Conservation (phyloP, 306 rosid species). For the Cicer yamashitae region DNA sequence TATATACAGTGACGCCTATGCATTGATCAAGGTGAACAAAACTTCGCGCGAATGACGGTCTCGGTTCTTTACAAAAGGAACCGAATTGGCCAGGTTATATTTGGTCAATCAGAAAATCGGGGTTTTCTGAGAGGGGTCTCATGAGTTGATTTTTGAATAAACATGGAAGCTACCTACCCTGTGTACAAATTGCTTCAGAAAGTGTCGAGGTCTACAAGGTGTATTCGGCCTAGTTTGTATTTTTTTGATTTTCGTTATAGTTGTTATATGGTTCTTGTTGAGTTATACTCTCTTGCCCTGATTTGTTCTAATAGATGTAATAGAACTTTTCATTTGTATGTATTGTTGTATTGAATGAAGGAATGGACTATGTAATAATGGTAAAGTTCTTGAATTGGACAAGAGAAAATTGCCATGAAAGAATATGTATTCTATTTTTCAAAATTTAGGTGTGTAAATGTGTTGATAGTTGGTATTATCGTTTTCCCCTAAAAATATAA, state of each 20-base stretch:
- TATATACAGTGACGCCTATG: conserved; percentile 84
- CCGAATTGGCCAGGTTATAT: conserved; percentile 26
- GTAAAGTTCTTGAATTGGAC: conserved; percentile 31
- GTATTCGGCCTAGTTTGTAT: conserved; percentile 45
- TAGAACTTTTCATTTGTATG: conserved; percentile 40
- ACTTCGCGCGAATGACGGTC: conserved; percentile 52
- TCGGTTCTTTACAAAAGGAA: conserved; percentile 38
- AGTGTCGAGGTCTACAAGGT: conserved; percentile 45
- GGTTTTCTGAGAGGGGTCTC: conserved; percentile 56
- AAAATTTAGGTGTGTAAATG: neutral
- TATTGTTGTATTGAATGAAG: conserved; percentile 37
- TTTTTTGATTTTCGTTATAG: conserved; percentile 28
- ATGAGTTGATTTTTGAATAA: conserved; percentile 50
- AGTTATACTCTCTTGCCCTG: conserved; percentile 41
- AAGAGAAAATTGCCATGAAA: too few species aligned
- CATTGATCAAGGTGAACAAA: conserved; percentile 68
- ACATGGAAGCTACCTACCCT: conserved; percentile 36
- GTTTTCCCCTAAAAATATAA: neutral
- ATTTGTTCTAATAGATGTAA: conserved; percentile 44
- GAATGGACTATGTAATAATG: conserved; percentile 22
- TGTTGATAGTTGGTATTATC: neutral
- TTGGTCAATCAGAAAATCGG: conserved; percentile 45
- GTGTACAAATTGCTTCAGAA: conserved; percentile 56
- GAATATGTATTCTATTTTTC: neutral
- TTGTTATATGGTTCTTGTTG: conserved; percentile 32